A percentile compares a stretch with the other conserved stretches of the same genome.
These are phyloP conservation scores for Fusarium irregulare DNA, from an alignment of 2,329 filamentous ascomycete genomes.

Conservation along the genomic window DNA sequence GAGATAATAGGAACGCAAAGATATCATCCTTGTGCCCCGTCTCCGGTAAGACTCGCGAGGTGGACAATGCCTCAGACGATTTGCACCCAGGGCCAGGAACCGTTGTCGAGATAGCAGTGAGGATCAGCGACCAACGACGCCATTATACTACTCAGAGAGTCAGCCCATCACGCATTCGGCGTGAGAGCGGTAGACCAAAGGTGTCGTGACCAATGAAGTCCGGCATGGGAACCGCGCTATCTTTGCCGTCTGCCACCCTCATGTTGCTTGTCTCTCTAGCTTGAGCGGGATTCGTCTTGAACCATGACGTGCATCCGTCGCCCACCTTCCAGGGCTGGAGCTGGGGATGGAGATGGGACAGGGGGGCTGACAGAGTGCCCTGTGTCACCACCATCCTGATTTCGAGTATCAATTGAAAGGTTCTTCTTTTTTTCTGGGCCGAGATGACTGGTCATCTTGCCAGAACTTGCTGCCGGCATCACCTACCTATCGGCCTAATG, in stretches of 20 bases:
- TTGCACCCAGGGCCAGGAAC: conserved; percentile 29
- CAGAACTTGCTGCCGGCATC: conserved; percentile 18
- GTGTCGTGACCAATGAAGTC: conserved; percentile 3
- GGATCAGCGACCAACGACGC: conserved; percentile 38
- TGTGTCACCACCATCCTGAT: conserved; percentile 37
- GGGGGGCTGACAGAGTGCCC: conserved; percentile 23
- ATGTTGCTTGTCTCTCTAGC: conserved; percentile 41
- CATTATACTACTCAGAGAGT: conserved; percentile 33
- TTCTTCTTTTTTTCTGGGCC: conserved; percentile 24
- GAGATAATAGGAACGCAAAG: conserved; percentile 8
- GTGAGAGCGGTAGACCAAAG: background rate
- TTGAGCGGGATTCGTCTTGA: conserved; percentile 40
- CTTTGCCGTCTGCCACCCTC: conserved; percentile 37
- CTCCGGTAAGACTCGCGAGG: conserved; percentile 11
- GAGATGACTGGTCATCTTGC: conserved; percentile 42
- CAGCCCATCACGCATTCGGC: conserved; percentile 12
- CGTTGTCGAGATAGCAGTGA: conserved; percentile 30
- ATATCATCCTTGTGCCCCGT: conserved; percentile 6
- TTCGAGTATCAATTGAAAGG: conserved; percentile 36
- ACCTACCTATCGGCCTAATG: conserved; percentile 2
- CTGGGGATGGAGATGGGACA: background rate
- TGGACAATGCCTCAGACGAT: conserved; percentile 2
- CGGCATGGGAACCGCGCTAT: conserved; percentile 35
- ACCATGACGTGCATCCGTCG: conserved; percentile 47
- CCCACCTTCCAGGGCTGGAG: conserved; percentile 30